Evolutionary conservation across 139 green algal genomes (phyloP).

Genomic region (Chlorella sp.): DNA sequence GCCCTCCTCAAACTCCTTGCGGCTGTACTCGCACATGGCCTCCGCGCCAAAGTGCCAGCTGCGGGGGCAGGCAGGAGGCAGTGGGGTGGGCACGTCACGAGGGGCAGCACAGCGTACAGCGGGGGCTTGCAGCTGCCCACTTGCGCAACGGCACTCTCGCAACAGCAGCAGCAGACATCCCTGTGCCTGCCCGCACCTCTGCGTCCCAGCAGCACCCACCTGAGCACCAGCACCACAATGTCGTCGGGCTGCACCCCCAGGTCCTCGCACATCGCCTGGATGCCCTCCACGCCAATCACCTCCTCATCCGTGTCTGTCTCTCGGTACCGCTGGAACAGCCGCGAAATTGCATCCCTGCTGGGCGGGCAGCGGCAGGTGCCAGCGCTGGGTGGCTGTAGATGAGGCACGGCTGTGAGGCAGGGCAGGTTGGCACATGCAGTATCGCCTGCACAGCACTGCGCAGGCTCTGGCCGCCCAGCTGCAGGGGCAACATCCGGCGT

Average conservation of each 20-base stretch:
- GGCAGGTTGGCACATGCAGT: too few relatives aligned
- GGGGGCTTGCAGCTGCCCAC: too few relatives aligned
- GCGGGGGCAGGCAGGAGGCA: neutral
- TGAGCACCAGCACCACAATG: constrained; percentile 90
- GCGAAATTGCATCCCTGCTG: constrained; percentile 30
- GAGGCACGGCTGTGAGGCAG: neutral
- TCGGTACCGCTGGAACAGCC: constrained; percentile 59
- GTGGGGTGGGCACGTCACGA: too few relatives aligned
- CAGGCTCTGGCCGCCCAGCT: neutral
- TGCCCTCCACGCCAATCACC: constrained; percentile 70
- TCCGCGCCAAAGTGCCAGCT: constrained; percentile 32
- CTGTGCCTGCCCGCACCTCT: too few relatives aligned
- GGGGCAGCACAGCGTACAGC: neutral
- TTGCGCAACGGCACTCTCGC: too few relatives aligned
- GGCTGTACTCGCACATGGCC: constrained; percentile 91
- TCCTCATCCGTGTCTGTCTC: constrained; percentile 24
- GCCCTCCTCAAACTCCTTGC: constrained; percentile 79
- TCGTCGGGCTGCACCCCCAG: constrained; percentile 85
- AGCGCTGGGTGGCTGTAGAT: neutral
- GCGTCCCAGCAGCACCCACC: constrained; percentile 43
- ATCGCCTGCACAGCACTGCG: neutral
- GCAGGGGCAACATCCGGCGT: too few relatives aligned
- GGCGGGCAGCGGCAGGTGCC: neutral
- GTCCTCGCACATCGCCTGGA: constrained; percentile 81
- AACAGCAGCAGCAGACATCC: too few relatives aligned